These are phyloP conservation scores for Lactarius sp. DNA, from an alignment of 768 basidiomycete genomes.

Conservation along the genomic window DNA sequence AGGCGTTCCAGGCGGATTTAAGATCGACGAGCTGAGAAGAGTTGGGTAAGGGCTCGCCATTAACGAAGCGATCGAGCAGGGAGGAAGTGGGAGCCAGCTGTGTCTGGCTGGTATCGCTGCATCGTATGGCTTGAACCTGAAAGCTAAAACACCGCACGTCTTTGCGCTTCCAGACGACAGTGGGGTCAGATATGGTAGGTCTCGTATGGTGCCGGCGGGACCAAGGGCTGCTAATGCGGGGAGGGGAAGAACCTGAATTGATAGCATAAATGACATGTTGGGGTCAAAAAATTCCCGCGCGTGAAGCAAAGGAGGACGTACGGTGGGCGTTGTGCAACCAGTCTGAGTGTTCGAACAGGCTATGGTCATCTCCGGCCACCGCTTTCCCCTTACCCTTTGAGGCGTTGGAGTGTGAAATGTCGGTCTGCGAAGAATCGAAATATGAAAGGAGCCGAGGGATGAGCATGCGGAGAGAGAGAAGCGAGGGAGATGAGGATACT, in stretches of 20 bases:
- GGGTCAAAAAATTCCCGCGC: background rate
- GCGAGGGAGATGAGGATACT: constrained; percentile 11
- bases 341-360: constrained; percentile 14
- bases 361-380: constrained; percentile 15
- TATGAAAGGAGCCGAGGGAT: constrained; percentile 7
- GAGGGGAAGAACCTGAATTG: constrained; percentile 5
- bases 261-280: background rate
- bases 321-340: constrained; percentile 21
- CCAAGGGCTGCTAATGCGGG: constrained; percentile 2
- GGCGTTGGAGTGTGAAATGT: constrained; percentile 8
- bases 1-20: constrained; percentile 21
- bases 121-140: constrained; percentile 4
- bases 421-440: background rate
- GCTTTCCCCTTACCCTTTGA: constrained; percentile 24
- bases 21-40: constrained; percentile 12
- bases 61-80: constrained; percentile 18
- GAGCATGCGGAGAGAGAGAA: constrained; percentile 3
- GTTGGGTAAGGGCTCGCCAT: constrained; percentile 20
- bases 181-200: background rate
- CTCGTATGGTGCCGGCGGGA: background rate
- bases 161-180: constrained; percentile 8
- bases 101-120: constrained; percentile 9
- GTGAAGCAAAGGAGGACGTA: constrained; percentile 11
- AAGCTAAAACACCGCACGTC: constrained; percentile 3
- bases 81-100: background rate